Percentiles rank a stretch among this genome's conserved stretches.
phyloP scores from a whole-genome alignment of 331 rosid species.

The Malus hybrid region DNA sequence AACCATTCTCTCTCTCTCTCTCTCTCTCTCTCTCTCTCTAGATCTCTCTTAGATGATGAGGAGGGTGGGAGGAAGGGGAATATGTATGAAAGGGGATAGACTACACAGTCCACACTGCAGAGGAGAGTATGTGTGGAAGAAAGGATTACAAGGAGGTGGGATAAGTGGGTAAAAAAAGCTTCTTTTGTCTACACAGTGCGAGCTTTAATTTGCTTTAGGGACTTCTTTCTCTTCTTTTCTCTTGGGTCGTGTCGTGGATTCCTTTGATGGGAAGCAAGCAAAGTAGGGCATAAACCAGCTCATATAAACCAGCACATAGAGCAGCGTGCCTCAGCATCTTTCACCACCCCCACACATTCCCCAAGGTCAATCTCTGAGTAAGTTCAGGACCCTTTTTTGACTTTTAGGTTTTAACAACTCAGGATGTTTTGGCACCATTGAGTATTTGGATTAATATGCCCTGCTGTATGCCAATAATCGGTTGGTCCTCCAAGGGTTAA shows the following conservation, averaged over 20 bases:
- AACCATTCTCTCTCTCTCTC: constrained; percentile 27
- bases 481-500: not conserved
- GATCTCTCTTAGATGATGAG: not conserved
- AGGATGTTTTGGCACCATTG: not conserved
- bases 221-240: constrained; percentile 13
- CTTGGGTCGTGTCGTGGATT: constrained; percentile 30
- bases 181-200: constrained; percentile 33
- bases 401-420: not conserved
- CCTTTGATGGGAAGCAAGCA: constrained; percentile 67
- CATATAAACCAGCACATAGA: constrained; percentile 8
- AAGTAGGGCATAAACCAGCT: constrained; percentile 80
- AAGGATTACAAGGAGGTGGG: constrained; percentile 14
- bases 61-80: not conserved
- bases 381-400: not conserved
- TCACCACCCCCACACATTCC: not conserved
- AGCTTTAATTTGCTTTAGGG: constrained; percentile 32
- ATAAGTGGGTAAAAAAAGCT: constrained; percentile 34
- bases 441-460: not conserved
- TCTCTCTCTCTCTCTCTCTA: not conserved
- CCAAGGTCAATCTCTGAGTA: not conserved
- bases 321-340: constrained; percentile 28
- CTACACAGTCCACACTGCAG: not conserved
- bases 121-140: not conserved
- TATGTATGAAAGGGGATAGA: not conserved
- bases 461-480: not conserved